A percentile compares a stretch with the other conserved stretches of the same genome.
Conservation (phyloP, 2,329 filamentous ascomycete genomes). For the Diaporthe capsici region DNA sequence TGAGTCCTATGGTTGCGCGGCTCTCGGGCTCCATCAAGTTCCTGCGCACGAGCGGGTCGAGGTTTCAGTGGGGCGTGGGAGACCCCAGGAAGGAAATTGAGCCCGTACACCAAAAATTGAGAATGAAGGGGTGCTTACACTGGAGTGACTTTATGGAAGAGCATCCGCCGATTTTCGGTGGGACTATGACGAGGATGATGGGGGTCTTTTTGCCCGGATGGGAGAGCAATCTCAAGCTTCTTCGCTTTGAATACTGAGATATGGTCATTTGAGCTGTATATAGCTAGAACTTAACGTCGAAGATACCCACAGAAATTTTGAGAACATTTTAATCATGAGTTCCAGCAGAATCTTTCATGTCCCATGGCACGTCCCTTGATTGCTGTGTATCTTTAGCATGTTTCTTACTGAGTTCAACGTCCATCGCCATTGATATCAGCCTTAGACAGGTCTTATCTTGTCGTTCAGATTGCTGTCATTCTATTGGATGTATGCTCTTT, state of each 20-base stretch:
- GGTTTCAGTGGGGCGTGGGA: slow-evolving; percentile 16
- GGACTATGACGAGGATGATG: slow-evolving; percentile 18
- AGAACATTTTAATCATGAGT: neutral
- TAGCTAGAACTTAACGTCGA: neutral
- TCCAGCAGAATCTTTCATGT: neutral
- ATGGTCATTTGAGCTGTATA: neutral
- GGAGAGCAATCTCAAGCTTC: slow-evolving; percentile 23
- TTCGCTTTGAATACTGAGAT: slow-evolving; percentile 19
- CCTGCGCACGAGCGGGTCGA: slow-evolving; percentile 26
- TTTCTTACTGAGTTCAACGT: neutral
- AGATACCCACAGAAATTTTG: neutral
- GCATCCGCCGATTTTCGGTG: slow-evolving; percentile 24
- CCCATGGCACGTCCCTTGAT: too few relatives aligned
- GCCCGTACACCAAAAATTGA: slow-evolving; percentile 18
- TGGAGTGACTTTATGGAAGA: slow-evolving; percentile 36
- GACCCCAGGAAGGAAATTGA: slow-evolving; percentile 25
- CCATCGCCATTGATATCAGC: neutral
- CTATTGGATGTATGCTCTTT: neutral
- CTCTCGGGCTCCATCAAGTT: slow-evolving; percentile 23
- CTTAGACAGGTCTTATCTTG: too few relatives aligned
- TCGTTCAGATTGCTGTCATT: neutral
- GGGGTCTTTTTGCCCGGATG: neutral
- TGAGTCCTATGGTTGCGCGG: slow-evolving; percentile 3
- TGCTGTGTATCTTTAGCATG: neutral
- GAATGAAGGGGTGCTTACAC: slow-evolving; percentile 21